These are phyloP conservation scores for Penicillium pulvis DNA, from an alignment of 495 filamentous ascomycete species.

Conservation along the genomic window DNA sequence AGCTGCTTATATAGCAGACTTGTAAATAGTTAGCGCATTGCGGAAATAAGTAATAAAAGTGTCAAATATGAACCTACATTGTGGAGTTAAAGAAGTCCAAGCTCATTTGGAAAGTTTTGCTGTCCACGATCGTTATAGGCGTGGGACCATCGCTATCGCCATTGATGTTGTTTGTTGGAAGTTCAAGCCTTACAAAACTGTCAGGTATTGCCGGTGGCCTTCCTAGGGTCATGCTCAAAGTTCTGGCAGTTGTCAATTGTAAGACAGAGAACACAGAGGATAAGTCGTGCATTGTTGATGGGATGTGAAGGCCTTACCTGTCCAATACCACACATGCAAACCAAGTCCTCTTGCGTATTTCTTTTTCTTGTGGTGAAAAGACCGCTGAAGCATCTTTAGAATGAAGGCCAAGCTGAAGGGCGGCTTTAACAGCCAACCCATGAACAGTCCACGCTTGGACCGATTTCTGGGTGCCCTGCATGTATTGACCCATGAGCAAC, in stretches of 20 bases:
- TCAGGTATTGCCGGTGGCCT: constrained; percentile 1
- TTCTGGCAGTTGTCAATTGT: background rate
- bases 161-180: background rate
- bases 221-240: constrained; percentile 3
- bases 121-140: background rate
- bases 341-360: constrained; percentile 1
- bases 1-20: constrained; percentile 2
- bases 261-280: background rate
- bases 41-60: background rate
- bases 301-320: background rate
- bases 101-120: constrained; percentile 1
- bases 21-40: background rate
- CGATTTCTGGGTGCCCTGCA: constrained; percentile 3
- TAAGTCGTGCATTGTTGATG: background rate
- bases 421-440: constrained; percentile 5
- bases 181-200: background rate
- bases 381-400: background rate
- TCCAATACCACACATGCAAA: constrained; percentile 1
- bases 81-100: constrained; percentile 3
- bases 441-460: constrained; percentile 4
- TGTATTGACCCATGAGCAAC: constrained; percentile 4
- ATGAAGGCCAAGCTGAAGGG: constrained; percentile 1
- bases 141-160: background rate
- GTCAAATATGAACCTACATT: background rate
- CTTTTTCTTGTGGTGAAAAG: constrained; percentile 2